Conservation (phyloP, 2,329 filamentous ascomycete genomes). For the Talaromyces sp. region DNA sequence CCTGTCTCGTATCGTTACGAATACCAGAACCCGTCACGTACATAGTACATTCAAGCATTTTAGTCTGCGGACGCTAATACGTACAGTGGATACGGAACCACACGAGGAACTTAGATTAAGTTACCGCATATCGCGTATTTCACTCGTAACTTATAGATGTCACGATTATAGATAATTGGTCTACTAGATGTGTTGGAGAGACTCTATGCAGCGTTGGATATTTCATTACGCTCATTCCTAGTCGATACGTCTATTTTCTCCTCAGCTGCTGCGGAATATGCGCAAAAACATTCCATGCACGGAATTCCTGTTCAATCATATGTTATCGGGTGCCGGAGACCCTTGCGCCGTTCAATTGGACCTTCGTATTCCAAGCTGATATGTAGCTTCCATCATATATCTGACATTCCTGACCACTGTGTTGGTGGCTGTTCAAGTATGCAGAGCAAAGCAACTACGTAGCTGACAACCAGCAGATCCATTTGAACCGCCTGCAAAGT, state of each 20-base stretch:
- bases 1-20: neutral
- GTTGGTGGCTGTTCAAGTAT: neutral
- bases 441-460: neutral
- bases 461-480: neutral
- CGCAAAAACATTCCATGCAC: neutral
- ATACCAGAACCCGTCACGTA: neutral
- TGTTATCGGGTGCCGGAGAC: neutral
- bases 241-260: neutral
- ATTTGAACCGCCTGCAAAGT: neutral
- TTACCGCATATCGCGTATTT: neutral
- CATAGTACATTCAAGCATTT: neutral
- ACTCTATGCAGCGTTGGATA: neutral
- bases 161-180: neutral
- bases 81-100: neutral
- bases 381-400: neutral
- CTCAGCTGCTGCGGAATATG: neutral
- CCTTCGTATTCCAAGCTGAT: neutral
- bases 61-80: neutral
- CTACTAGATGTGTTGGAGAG: neutral
- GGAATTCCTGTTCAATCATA: neutral
- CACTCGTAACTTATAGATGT: neutral
- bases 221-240: neutral
- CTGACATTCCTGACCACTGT: neutral
- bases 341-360: neutral
- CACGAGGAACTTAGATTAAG: neutral